phyloP scores from a whole-genome alignment of 2,329 filamentous ascomycete genomes.

The Paecilomyces sp. region DNA sequence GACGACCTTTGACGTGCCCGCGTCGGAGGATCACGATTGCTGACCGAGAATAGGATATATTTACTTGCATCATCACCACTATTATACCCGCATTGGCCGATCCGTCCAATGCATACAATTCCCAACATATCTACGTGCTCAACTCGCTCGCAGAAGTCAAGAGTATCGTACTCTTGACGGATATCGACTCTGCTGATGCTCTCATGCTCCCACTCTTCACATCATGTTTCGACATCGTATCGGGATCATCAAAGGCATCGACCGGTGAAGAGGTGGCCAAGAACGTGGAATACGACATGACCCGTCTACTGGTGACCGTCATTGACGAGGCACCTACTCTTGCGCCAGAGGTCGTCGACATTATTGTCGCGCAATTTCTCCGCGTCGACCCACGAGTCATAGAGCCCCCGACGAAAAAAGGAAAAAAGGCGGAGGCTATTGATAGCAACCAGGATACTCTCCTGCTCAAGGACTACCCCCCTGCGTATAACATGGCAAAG shows the following conservation, averaged over 20 bases:
- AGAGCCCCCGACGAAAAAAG: constrained; percentile 49
- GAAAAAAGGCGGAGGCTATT: constrained; percentile 47
- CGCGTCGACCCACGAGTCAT: constrained; percentile 66
- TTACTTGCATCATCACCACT: constrained; percentile 75
- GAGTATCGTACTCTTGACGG: constrained; percentile 84
- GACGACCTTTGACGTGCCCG: constrained; percentile 2
- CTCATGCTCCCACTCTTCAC: constrained; percentile 78
- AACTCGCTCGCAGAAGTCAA: constrained; percentile 86
- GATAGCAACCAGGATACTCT: constrained; percentile 77
- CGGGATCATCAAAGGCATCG: constrained; percentile 64
- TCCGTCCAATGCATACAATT: constrained; percentile 82
- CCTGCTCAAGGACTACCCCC: constrained; percentile 77
- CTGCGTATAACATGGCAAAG: constrained; percentile 94
- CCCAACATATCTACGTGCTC: constrained; percentile 86
- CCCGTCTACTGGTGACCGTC: constrained; percentile 71
- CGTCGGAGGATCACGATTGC: background rate
- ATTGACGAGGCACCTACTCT: constrained; percentile 79
- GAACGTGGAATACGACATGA: constrained; percentile 91
- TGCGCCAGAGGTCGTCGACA: constrained; percentile 76
- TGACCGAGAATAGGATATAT: constrained; percentile 65
- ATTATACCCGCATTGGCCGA: constrained; percentile 81
- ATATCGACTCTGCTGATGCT: constrained; percentile 73
- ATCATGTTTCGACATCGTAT: constrained; percentile 85
- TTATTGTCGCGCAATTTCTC: constrained; percentile 92
- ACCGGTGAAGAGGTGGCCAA: constrained; percentile 79